Percentiles rank a stretch among this genome's conserved stretches.
These are phyloP conservation scores for Phaeodactylum tricornutum DNA, from an alignment of 108 stramenopile genomes.

Conservation along the genomic window DNA sequence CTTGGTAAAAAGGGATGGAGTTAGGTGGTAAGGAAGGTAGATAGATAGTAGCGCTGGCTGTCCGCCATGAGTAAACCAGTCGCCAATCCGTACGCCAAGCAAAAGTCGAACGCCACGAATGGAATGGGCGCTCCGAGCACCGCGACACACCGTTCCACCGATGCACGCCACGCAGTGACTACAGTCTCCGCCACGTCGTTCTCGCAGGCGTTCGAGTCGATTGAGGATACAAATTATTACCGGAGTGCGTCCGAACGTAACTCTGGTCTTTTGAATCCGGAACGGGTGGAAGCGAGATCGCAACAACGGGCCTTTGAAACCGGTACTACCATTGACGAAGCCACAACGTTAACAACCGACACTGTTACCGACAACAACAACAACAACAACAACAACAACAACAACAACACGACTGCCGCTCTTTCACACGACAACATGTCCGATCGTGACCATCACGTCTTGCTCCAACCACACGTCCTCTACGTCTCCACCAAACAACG, in stretches of 20 bases:
- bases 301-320: conserved; percentile 32
- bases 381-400: conserved; percentile 5
- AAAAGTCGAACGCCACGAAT: no score
- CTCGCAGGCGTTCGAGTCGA: conserved; percentile 49
- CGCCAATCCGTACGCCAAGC: no score
- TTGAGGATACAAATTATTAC: conserved; percentile 35
- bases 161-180: no score
- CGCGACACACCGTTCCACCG: no score
- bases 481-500: conserved; percentile 64
- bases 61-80: no score
- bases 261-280: background rate
- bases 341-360: background rate
- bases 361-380: conserved; percentile 6
- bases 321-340: conserved; percentile 3
- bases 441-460: conserved; percentile 41
- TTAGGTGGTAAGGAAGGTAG: no score
- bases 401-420: conserved; percentile 2
- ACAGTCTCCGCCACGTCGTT: conserved; percentile 8
- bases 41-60: no score
- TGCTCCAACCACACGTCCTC: conserved; percentile 56
- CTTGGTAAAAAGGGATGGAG: no score
- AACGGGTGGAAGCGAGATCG: conserved; percentile 8
- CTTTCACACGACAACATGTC: conserved; percentile 4
- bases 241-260: conserved; percentile 5
- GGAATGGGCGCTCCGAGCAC: no score